A percentile compares a stretch with the other conserved stretches of the same genome.
These are phyloP conservation scores for Pezizomycotina sp. DNA, from an alignment of 2,329 filamentous ascomycete species.

Conservation along the genomic window DNA sequence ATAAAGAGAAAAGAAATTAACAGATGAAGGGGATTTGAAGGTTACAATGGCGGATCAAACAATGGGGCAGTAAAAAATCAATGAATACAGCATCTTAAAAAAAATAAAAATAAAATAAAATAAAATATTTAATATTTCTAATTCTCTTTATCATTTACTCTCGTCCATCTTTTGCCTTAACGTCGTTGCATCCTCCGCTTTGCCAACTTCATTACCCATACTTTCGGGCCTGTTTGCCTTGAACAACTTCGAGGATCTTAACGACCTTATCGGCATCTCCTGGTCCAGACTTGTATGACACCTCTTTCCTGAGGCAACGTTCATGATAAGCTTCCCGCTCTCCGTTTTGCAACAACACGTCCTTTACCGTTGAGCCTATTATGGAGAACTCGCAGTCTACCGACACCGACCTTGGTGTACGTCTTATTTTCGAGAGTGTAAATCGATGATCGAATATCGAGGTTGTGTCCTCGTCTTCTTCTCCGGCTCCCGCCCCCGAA, in stretches of 20 bases:
- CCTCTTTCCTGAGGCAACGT: conserved; percentile 21
- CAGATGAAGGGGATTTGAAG: conserved; percentile 1
- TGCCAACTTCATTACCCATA: conserved; percentile 22
- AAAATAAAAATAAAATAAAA: conserved; percentile 2
- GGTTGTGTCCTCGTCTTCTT: conserved; percentile 24
- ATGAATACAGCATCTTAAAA: neutral
- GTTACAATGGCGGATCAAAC: neutral
- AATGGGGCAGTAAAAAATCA: neutral
- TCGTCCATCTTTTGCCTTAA: conserved; percentile 20
- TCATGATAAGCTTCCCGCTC: conserved; percentile 24
- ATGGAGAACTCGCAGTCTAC: conserved; percentile 23
- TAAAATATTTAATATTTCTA: conserved; percentile 7
- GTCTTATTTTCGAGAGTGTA: conserved; percentile 20
- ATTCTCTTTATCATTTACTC: conserved; percentile 16
- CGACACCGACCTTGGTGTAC: conserved; percentile 22
- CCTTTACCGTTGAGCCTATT: conserved; percentile 21
- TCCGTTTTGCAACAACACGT: conserved; percentile 24
- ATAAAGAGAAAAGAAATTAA: conserved; percentile 4
- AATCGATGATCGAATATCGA: conserved; percentile 21
- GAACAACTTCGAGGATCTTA: conserved; percentile 21
- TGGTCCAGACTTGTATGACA: conserved; percentile 19
- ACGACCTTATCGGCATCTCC: conserved; percentile 20
- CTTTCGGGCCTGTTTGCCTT: conserved; percentile 14
- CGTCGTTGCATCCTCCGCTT: conserved; percentile 19
- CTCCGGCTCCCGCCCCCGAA: conserved; percentile 22